Base-by-base conservation (phyloP, 176 grass and related monocot genomes). In the Olyra latifolia region DNA sequence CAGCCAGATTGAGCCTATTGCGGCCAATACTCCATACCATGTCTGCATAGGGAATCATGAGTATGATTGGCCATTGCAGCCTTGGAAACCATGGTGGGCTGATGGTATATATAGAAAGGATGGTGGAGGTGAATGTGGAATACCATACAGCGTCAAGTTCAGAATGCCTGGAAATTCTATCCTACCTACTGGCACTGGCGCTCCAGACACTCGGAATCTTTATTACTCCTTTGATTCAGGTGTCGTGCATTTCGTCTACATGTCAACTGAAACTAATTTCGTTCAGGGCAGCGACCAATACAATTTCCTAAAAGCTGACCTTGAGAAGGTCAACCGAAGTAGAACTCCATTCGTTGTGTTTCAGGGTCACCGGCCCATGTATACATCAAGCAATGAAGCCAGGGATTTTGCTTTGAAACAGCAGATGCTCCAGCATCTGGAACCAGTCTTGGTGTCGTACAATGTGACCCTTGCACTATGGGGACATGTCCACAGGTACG, bases 1-100 rank as follows among this genome's bases (percentile, higher is more conserved):
- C 78, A 91, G 77, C 46, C 96, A 95, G 79, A 89, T 95, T 27
- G 96, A 98, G 74, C 92, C 96, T 42, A 86, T 98, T 81, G 92
- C 92, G 16, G 57, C 92, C 71, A 85, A 66, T 62, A 85, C 89
- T 23, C 92, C 96, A 8, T 98, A 95, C 81, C 96, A 98, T 89
- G 92, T 98, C 16, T 98, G 96, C 85, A 98, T 95, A 58, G 92
- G 96, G 65, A 98, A 95, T 66, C 96, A 98, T 47, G 96, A 98
- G 61, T 98, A 98, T 84, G 96, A 98, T 53, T 98, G 96, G 96
- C 96, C 81, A 59, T 87, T 38, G 25, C 96, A 99, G 78, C 96
- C 96, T 79, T 95, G 96, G 96, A 91, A 72, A 80, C 96, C 96
- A 42, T 83, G 19, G 9, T 98, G 96, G 96, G 20, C 90, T 66